phyloP scores from a whole-genome alignment of 176 grass and related monocot species.

The Pharus latifolius region DNA sequence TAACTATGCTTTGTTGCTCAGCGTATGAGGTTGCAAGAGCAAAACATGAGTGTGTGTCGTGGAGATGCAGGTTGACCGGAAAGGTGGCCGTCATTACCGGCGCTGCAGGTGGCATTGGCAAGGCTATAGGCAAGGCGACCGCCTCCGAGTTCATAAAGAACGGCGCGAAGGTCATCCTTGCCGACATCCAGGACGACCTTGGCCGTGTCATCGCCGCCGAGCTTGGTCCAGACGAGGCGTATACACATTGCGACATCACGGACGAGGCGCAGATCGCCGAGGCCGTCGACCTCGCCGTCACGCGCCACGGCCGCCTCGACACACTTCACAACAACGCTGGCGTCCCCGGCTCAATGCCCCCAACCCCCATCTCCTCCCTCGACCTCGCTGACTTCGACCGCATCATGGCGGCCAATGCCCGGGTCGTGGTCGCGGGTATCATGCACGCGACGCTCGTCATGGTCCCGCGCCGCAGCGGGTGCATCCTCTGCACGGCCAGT shows the following conservation, averaged over 20 bases:
- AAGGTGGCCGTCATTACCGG: constrained; percentile 44
- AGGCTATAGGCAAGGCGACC: constrained; percentile 25
- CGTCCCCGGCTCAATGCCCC: neutral
- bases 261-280: constrained; percentile 16
- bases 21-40: no score
- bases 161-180: constrained; percentile 38
- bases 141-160: constrained; percentile 36
- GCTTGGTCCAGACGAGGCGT: constrained; percentile 24
- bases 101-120: constrained; percentile 32
- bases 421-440: constrained; percentile 34
- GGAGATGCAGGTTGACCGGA: constrained; percentile 18
- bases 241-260: no score
- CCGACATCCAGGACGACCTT: constrained; percentile 29
- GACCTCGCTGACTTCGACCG: constrained; percentile 31
- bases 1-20: no score
- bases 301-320: constrained; percentile 28
- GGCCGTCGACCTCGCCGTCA: constrained; percentile 28
- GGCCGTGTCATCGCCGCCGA: constrained; percentile 14
- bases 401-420: constrained; percentile 32
- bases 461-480: constrained; percentile 22
- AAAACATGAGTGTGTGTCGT: no score
- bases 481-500: constrained; percentile 38
- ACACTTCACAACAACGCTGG: constrained; percentile 43
- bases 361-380: constrained; percentile 3
- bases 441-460: constrained; percentile 45